Evolutionary conservation across 768 basidiomycete genomes (phyloP).

Genomic region (Russula sp.): DNA sequence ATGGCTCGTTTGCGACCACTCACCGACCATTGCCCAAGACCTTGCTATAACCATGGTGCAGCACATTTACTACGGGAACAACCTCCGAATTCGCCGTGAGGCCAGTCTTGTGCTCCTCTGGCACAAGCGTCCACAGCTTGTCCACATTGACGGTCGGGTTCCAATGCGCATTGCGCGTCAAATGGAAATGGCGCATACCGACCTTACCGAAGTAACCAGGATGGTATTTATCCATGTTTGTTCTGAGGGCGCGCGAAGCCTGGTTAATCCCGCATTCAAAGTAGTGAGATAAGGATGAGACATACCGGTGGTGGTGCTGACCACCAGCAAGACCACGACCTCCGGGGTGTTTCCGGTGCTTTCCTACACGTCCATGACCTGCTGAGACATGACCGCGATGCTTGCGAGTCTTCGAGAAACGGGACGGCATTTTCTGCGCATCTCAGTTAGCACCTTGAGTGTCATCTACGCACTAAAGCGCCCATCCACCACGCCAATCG

Average conservation of each 20-base stretch:
- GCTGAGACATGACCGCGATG: constrained; percentile 99
- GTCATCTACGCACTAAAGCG: constrained; percentile 26
- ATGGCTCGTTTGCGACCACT: constrained; percentile 30
- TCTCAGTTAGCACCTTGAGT: constrained; percentile 26
- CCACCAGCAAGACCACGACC: constrained; percentile 99
- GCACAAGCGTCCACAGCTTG: constrained; percentile 91
- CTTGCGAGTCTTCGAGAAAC: constrained; percentile 95
- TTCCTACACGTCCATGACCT: constrained; percentile 99
- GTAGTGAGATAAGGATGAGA: constrained; percentile 19
- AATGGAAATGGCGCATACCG: constrained; percentile 99
- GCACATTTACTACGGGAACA: constrained; percentile 93
- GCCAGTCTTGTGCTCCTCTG: constrained; percentile 74
- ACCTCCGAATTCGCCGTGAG: constrained; percentile 68
- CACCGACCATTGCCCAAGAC: constrained; percentile 91
- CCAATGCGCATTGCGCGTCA: constrained; percentile 88
- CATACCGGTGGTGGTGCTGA: constrained; percentile 96
- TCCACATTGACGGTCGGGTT: constrained; percentile 97
- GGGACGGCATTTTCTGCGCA: constrained; percentile 81
- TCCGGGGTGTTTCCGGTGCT: constrained; percentile 99
- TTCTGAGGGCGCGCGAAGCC: constrained; percentile 40
- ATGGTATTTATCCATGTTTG: constrained; percentile 99
- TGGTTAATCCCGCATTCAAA: not conserved
- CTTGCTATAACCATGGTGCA: constrained; percentile 82
- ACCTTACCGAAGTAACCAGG: constrained; percentile 99
- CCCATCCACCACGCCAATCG: constrained; percentile 46